Evolutionary conservation across 257 asterid species (phyloP), one percentile per base, ranked within the genome.

Genomic region (Echites panduratus): DNA sequence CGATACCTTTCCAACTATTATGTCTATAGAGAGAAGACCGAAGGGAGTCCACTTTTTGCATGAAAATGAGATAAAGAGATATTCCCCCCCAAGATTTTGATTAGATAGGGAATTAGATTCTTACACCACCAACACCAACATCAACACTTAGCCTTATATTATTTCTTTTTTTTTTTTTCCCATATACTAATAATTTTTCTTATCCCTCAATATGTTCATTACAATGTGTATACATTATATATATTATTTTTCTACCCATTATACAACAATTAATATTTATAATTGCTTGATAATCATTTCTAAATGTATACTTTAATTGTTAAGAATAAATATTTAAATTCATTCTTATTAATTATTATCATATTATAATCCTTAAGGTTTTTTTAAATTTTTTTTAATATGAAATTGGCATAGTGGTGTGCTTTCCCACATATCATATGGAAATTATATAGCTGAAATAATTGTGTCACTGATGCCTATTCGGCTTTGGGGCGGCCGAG

Each of bases 31-130:
- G 70, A 19, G 20, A 24, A 53, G 59, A 53, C 1, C 3, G 53
- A 53, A 38, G 68, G 50, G 16, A 57, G 70, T 35, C 40, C 65
- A 57, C 75, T 69, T 76, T 76, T 62, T 76, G 77, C 84, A 80
- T 76, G 81, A 76, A 80, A 69, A 76, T 73, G 48, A 61, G 73
- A 71, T 71, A 80, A 80, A 80, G 75, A 73, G 63, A 76, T 63
- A 76, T 76, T 72, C 71, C 47, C 9, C 72, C 54, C 56, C 56
- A 43, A 38, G 67, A 58, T 50, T 44, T 75, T 56, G 79, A 61
- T 57, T 65, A 65, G 76, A 75, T 66, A 68, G 70, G 81, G 84
- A 73, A 80, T 76, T 70, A 54, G 84, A 80, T 80, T 76, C 81
- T 75, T 66, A 20, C 74, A 59, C 79, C 83, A 79, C 77, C 41